Percentiles rank a stretch among this genome's conserved stretches.
Conservation (phyloP, 306 rosid genomes). For the Dalbergia oliveri region DNA sequence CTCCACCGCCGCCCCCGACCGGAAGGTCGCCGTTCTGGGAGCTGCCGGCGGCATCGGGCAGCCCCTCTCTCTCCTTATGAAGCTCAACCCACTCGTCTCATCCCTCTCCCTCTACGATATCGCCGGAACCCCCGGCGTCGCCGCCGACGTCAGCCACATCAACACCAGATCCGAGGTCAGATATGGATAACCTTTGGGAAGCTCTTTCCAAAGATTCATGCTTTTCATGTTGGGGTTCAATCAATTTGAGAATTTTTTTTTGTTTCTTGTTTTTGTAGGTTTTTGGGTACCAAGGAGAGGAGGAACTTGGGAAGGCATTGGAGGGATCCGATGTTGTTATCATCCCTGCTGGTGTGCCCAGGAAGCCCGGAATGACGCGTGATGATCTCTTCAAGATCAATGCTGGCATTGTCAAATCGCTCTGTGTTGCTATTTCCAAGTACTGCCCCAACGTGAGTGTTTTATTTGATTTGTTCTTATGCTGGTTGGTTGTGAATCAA, state of each 20-base stretch:
- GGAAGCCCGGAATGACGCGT: slow-evolving; percentile 99
- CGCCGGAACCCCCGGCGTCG: slow-evolving; percentile 94
- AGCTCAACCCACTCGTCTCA: too few species aligned
- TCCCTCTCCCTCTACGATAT: slow-evolving; percentile 88
- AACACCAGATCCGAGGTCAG: slow-evolving; percentile 94
- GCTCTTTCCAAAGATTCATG: background rate
- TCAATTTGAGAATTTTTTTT: background rate
- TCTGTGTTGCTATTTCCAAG: slow-evolving; percentile 79
- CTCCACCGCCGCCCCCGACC: too few species aligned
- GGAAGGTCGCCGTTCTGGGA: too few species aligned
- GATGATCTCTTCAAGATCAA: slow-evolving; percentile 97
- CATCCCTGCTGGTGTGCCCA: slow-evolving; percentile 97
- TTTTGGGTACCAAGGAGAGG: slow-evolving; percentile 78
- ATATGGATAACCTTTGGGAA: background rate
- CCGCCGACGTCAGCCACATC: slow-evolving; percentile 97
- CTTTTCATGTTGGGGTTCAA: background rate
- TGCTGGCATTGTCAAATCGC: slow-evolving; percentile 89
- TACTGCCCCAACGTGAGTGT: slow-evolving; percentile 86
- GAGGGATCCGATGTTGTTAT: slow-evolving; percentile 92
- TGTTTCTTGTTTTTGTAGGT: slow-evolving; percentile 57
- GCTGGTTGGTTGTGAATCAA: background rate
- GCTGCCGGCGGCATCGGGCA: too few species aligned
- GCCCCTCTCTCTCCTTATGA: too few species aligned
- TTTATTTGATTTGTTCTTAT: slow-evolving; percentile 1
- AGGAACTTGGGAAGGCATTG: slow-evolving; percentile 77